Evolutionary conservation across 495 filamentous ascomycete species (phyloP).

Genomic region (Aspergillus bridgeri): DNA sequence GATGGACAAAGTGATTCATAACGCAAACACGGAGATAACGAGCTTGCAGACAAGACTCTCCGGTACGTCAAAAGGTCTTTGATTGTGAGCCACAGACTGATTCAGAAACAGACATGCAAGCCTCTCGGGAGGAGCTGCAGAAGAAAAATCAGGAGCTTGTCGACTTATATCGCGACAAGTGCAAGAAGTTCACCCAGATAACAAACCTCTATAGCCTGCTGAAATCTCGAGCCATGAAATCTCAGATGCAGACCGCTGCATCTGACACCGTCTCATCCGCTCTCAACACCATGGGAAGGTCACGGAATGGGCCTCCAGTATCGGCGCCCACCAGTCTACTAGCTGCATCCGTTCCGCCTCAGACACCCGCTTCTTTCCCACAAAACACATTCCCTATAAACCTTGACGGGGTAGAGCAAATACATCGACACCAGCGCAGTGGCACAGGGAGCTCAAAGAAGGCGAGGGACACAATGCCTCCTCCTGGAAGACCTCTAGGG

Average conservation of each 20-base stretch:
- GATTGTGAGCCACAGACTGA: not conserved
- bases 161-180: conserved; percentile 68
- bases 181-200: conserved; percentile 67
- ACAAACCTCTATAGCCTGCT: conserved; percentile 82
- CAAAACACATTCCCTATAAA: conserved; percentile 27
- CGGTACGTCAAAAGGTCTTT: conserved; percentile 27
- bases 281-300: conserved; percentile 36
- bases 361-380: conserved; percentile 23
- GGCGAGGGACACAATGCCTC: conserved; percentile 27
- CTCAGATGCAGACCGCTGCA: conserved; percentile 67
- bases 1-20: conserved; percentile 74
- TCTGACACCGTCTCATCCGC: conserved; percentile 62
- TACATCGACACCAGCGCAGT: conserved; percentile 46
- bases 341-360: conserved; percentile 17
- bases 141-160: conserved; percentile 75
- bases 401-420: conserved; percentile 37
- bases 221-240: conserved; percentile 68
- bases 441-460: conserved; percentile 46
- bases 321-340: conserved; percentile 8
- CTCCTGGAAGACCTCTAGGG: conserved; percentile 19
- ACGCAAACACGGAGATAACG: conserved; percentile 77
- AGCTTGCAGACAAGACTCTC: conserved; percentile 60
- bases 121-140: conserved; percentile 62
- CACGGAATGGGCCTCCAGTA: conserved; percentile 13
- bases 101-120: conserved; percentile 54